phyloP scores from a whole-genome alignment of 352 stramenopile genomes.

The Phytophthora pini region DNA sequence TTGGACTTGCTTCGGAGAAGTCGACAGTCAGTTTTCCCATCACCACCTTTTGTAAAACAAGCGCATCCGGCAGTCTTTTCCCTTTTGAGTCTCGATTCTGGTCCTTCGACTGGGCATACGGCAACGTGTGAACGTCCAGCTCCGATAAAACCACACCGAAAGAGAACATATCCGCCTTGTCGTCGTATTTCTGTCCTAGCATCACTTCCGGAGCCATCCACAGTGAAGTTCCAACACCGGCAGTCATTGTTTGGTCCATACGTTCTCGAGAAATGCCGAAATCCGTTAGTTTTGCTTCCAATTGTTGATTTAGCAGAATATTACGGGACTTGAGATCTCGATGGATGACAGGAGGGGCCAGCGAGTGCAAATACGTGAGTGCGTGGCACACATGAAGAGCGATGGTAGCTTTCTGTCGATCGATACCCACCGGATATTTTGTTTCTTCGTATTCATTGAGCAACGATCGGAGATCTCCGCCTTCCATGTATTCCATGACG shows the following conservation, averaged over 20 bases:
- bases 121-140: slow-evolving; percentile 1
- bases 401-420: slow-evolving; percentile 31
- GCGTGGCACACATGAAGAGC: slow-evolving; percentile 45
- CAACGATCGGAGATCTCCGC: slow-evolving; percentile 46
- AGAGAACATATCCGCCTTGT: slow-evolving; percentile 9
- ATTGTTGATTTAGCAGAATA: slow-evolving; percentile 48
- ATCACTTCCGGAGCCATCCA: slow-evolving; percentile 10
- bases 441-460: slow-evolving; percentile 28
- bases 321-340: slow-evolving; percentile 49
- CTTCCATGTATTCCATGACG: slow-evolving; percentile 52
- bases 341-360: slow-evolving; percentile 28
- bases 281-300: slow-evolving; percentile 66
- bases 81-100: slow-evolving; percentile 2
- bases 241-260: slow-evolving; percentile 40
- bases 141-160: slow-evolving; percentile 8
- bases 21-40: slow-evolving; percentile 13
- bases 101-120: slow-evolving; percentile 11
- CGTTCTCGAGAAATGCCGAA: slow-evolving; percentile 54
- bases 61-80: slow-evolving; percentile 11
- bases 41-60: slow-evolving; percentile 11
- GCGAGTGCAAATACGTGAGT: slow-evolving; percentile 44
- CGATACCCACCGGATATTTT: slow-evolving; percentile 10
- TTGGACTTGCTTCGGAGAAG: slow-evolving; percentile 19
- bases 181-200: slow-evolving; percentile 6
- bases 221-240: slow-evolving; percentile 19